A percentile compares a stretch with the other conserved stretches of the same genome.
These are phyloP conservation scores for Coffea humblotiana DNA, from an alignment of 305 asterid genomes.

Conservation along the genomic window DNA sequence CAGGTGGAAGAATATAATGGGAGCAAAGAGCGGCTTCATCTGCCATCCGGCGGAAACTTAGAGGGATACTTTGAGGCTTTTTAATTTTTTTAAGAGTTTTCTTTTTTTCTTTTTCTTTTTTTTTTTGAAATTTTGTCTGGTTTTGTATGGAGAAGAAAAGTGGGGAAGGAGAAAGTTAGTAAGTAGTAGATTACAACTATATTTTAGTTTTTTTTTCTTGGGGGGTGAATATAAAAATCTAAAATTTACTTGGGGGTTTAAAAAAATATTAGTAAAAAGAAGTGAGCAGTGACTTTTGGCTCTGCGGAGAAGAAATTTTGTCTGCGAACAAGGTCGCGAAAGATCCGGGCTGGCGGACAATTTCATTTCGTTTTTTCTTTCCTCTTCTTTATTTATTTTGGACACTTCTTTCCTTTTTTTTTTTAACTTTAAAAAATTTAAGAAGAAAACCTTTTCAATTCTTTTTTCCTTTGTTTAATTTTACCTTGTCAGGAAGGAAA, in stretches of 20 bases:
- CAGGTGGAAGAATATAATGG: conserved; percentile 86
- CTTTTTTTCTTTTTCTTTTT: background rate
- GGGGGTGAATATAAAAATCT: background rate
- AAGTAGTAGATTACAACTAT: background rate
- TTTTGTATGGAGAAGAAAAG: background rate
- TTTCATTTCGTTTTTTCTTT: background rate
- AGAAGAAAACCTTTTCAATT: background rate
- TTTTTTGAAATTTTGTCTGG: background rate
- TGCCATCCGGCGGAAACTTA: conserved; percentile 86
- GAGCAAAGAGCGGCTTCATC: conserved; percentile 73
- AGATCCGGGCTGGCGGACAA: conserved; percentile 67
- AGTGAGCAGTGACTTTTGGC: conserved; percentile 42
- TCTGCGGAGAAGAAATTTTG: conserved; percentile 51
- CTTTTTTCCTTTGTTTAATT: background rate
- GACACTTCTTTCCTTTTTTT: background rate
- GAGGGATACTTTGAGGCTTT: conserved; percentile 40
- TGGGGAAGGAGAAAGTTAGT: background rate
- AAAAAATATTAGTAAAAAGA: conserved; percentile 16
- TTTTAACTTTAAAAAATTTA: background rate
- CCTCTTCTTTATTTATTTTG: background rate
- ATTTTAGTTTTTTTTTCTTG: background rate
- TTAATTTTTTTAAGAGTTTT: background rate
- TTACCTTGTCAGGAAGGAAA: conserved; percentile 1
- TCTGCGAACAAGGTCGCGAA: conserved; percentile 61
- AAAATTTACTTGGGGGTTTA: background rate